These are phyloP conservation scores for Lippia alba DNA, from an alignment of 305 asterid species.

Conservation along the genomic window DNA sequence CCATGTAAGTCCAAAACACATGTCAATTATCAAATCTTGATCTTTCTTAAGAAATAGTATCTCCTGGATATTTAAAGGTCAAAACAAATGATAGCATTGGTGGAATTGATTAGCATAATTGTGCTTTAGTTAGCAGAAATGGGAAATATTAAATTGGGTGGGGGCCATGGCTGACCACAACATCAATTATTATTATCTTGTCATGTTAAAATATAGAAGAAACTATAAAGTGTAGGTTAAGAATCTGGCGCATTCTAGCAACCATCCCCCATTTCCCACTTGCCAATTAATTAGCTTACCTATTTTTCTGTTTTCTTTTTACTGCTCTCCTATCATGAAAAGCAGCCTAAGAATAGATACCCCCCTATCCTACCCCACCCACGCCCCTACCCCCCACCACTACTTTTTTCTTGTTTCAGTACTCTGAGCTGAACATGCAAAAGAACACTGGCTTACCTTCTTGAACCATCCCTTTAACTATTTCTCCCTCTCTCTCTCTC, in stretches of 20 bases:
- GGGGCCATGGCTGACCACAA: conserved; percentile 13
- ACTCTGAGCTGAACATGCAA: conserved; percentile 37
- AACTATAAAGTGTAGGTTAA: conserved; percentile 27
- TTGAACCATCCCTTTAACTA: conserved; percentile 32
- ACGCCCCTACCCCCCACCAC: background rate
- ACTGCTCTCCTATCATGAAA: conserved; percentile 24
- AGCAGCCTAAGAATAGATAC: conserved; percentile 33
- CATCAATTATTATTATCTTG: conserved; percentile 25
- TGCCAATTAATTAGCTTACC: conserved; percentile 30
- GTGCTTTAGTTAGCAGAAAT: conserved; percentile 19
- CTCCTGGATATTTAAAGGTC: conserved; percentile 5
- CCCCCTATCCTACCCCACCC: conserved; percentile 11
- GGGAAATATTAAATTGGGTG: background rate
- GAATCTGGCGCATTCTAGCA: conserved; percentile 49
- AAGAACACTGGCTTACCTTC: conserved; percentile 36
- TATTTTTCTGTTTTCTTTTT: conserved; percentile 20
- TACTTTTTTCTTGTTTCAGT: conserved; percentile 33
- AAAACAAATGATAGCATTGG: conserved; percentile 23
- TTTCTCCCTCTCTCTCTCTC: conserved; percentile 15
- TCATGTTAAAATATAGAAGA: background rate
- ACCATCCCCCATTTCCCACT: conserved; percentile 21
- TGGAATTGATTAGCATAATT: conserved; percentile 20
- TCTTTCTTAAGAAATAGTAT: conserved; percentile 7
- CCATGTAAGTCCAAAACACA: background rate
- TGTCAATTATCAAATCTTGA: background rate